Evolutionary conservation across 2,329 filamentous ascomycete genomes (phyloP).

Genomic region (Ophiostoma sp.): DNA sequence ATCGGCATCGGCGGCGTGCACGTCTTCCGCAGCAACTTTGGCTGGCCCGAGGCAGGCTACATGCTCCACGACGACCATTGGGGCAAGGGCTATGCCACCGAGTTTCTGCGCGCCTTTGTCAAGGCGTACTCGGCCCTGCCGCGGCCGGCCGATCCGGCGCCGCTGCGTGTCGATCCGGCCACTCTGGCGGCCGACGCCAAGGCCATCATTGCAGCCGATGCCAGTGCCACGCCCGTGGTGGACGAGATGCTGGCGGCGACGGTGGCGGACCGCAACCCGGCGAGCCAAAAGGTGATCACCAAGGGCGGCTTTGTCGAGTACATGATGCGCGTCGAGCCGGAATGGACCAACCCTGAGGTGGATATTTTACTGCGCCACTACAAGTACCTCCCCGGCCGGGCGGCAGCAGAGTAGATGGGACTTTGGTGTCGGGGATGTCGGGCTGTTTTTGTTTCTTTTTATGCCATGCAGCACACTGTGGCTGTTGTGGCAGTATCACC

Average conservation of each 20-base stretch:
- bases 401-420: not conserved
- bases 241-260: slow-evolving; percentile 40
- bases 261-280: slow-evolving; percentile 44
- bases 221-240: slow-evolving; percentile 15
- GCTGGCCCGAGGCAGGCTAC: slow-evolving; percentile 57
- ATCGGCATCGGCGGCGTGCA: slow-evolving; percentile 48
- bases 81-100: slow-evolving; percentile 53
- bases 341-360: slow-evolving; percentile 19
- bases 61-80: slow-evolving; percentile 49
- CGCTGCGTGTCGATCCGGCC: slow-evolving; percentile 36
- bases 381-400: slow-evolving; percentile 27
- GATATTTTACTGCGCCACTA: slow-evolving; percentile 28
- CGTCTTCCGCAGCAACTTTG: slow-evolving; percentile 35
- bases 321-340: slow-evolving; percentile 37
- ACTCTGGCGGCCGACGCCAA: slow-evolving; percentile 32
- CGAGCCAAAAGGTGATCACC: slow-evolving; percentile 51
- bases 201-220: not conserved
- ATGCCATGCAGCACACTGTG: not conserved
- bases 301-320: slow-evolving; percentile 52
- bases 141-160: slow-evolving; percentile 40
- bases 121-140: slow-evolving; percentile 47
- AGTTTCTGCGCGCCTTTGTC: slow-evolving; percentile 48
- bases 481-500: not conserved
- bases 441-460: not conserved
- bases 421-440: not conserved